A percentile compares a stretch with the other conserved stretches of the same genome.
phyloP scores from a whole-genome alignment of 331 rosid genomes.

The Acacia concinna region DNA sequence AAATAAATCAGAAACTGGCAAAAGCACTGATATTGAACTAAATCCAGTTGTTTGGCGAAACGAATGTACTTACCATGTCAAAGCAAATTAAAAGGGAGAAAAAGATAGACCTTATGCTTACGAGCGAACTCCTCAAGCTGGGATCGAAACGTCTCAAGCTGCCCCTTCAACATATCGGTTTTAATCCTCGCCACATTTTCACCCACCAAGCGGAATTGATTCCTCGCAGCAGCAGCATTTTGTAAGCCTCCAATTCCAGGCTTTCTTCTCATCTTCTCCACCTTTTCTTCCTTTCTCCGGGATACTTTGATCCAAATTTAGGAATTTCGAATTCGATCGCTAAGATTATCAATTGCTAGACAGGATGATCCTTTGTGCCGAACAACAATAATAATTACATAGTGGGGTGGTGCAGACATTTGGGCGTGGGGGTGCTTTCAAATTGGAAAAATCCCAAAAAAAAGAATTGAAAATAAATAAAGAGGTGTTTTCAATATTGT shows the following conservation, averaged over 20 bases:
- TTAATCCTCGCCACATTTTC: conserved; percentile 73
- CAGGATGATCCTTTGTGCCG: background rate
- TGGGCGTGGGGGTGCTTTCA: too few relatives aligned
- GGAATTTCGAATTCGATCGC: background rate
- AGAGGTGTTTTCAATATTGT: too few relatives aligned
- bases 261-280: conserved; percentile 54
- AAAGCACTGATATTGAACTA: background rate
- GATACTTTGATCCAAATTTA: background rate
- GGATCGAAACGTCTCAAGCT: conserved; percentile 61
- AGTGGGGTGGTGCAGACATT: too few relatives aligned
- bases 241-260: conserved; percentile 74
- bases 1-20: background rate
- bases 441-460: too few relatives aligned
- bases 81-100: background rate
- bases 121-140: conserved; percentile 74
- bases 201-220: conserved; percentile 64
- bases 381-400: background rate
- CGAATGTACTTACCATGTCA: background rate
- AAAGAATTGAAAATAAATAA: too few relatives aligned
- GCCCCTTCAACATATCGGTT: conserved; percentile 69
- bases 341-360: background rate
- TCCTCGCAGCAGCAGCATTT: conserved; percentile 69
- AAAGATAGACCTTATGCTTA: conserved; percentile 53
- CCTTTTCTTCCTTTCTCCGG: background rate
- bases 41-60: background rate